Evolutionary conservation across 352 stramenopile species (phyloP), one percentile per base, ranked within the genome.

Genomic region (Globisporangium radiosum): DNA sequence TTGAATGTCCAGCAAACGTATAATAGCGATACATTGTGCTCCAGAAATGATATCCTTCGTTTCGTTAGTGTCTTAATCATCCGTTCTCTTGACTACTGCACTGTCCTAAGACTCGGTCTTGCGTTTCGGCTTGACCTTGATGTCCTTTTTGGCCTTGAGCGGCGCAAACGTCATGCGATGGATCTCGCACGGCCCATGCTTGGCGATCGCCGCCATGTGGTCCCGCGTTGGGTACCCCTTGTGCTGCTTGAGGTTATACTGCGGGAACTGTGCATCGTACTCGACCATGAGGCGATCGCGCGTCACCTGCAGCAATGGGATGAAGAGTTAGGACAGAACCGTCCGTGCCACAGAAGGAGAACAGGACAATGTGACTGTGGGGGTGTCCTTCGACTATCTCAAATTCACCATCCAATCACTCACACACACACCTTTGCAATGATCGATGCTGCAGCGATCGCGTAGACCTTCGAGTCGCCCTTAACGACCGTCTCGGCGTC

Each of bases 401-500:
- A 2, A 10, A 9, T 3, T 13, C 10, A 2, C 2, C 42, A 13
- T 15, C 9, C 47, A 52, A 5, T 5, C 9, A n/a, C 4, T 38
- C 17, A 14, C 14, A 10, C 9, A 17, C 40, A 3, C 52, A 74
- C 68, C 70, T 99, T 99, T 51, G 97, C 97, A 48, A 99, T 87
- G 61, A 99, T 97, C 42, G 88, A 98, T n/a, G 97, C 97, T 14
- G 97, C 97, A 1, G 94, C 97, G 62, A 99, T 99, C 56, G 76
- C 85, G 73, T 95, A 99, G 50, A 99, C 92, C 63, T 91, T 96
- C 25, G 71, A 77, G 75, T 99, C 97, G 44, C 97, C 97, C 59
- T 99, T 97, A 40, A 99, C 70, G 51, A 97, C 92, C 0, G 89
- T 85, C 62, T 97, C 78, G n/a, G 88, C 92, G n/a, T 79, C 66